A percentile compares a stretch with the other conserved stretches of the same genome.
Evolutionary conservation across 176 grass and related monocot species (phyloP).

Genomic region (Bromus sterilis): DNA sequence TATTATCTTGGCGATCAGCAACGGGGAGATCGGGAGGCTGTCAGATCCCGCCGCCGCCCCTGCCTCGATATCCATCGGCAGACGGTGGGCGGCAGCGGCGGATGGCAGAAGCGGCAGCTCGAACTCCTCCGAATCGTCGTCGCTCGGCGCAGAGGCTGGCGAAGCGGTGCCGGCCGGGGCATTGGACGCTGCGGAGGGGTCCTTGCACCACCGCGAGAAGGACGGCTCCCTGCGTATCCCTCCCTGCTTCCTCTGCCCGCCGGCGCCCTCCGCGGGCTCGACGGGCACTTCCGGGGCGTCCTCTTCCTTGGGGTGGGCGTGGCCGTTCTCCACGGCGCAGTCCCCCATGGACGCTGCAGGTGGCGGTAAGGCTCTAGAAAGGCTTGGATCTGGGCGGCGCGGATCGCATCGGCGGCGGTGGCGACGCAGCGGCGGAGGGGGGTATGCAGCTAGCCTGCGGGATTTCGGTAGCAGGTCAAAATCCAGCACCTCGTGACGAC

Average conservation of each 20-base stretch:
- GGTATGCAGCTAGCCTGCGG: conserved; percentile 18
- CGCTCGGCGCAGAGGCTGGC: conserved; percentile 15
- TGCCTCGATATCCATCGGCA: conserved; percentile 59
- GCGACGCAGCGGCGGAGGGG: not conserved
- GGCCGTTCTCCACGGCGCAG: conserved; percentile 33
- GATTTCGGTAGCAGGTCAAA: conserved; percentile 45
- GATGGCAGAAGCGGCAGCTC: conserved; percentile 60
- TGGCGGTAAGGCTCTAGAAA: conserved; percentile 6
- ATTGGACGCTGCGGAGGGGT: conserved; percentile 18
- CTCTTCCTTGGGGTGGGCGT: conserved; percentile 1
- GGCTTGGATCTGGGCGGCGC: conserved; percentile 24
- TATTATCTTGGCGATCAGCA: conserved; percentile 63
- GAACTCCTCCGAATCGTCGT: conserved; percentile 62
- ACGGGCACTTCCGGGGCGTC: not conserved
- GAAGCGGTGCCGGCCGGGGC: conserved; percentile 9
- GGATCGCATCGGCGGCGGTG: conserved; percentile 25
- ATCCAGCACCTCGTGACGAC: conserved; percentile 27
- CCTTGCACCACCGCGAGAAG: conserved; percentile 89
- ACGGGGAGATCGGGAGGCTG: conserved; percentile 36
- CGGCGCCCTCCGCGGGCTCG: conserved; percentile 1
- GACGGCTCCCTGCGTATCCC: conserved; percentile 81
- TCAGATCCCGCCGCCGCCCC: conserved; percentile 31
- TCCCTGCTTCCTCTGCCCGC: conserved; percentile 23
- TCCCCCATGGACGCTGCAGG: conserved; percentile 48
- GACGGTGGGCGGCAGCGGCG: conserved; percentile 9